Percentiles rank a stretch among this genome's conserved stretches.
These are phyloP conservation scores for Neophaeococcomyces aloes DNA, from an alignment of 2,329 filamentous ascomycete species.

Conservation along the genomic window DNA sequence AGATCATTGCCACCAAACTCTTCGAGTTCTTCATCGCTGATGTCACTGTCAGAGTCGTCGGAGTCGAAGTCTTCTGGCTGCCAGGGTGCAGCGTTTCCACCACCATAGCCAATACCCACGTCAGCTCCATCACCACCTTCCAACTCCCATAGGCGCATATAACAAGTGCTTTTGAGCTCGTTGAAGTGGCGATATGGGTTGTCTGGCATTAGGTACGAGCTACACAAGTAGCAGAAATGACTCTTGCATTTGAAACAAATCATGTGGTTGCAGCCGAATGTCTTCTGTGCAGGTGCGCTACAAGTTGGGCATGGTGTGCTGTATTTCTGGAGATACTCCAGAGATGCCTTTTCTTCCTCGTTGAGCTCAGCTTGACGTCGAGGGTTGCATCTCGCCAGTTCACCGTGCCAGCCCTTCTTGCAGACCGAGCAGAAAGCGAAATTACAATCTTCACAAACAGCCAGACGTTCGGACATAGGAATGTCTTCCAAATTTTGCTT, in stretches of 20 bases:
- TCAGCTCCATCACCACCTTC: constrained; percentile 61
- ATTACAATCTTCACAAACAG: constrained; percentile 77
- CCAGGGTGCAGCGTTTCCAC: constrained; percentile 16
- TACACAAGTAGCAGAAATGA: constrained; percentile 93
- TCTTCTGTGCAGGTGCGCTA: constrained; percentile 74
- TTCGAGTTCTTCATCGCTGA: constrained; percentile 35
- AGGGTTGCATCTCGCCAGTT: constrained; percentile 59
- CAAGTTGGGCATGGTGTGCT: constrained; percentile 87
- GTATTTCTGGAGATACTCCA: constrained; percentile 71
- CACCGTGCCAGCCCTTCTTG: constrained; percentile 82
- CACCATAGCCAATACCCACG: constrained; percentile 27
- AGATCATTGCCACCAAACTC: constrained; percentile 23
- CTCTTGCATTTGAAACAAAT: constrained; percentile 78
- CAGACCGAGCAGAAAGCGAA: constrained; percentile 80
- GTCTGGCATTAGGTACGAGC: constrained; percentile 65
- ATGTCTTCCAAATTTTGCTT: constrained; percentile 32
- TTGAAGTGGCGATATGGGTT: constrained; percentile 92
- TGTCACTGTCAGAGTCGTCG: constrained; percentile 54
- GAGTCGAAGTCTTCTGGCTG: constrained; percentile 30
- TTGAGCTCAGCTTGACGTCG: constrained; percentile 60
- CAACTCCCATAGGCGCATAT: constrained; percentile 79
- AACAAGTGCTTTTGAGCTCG: constrained; percentile 57
- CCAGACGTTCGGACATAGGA: constrained; percentile 54
- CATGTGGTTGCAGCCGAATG: constrained; percentile 94
- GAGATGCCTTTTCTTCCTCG: constrained; percentile 73